A percentile compares a stretch with the other conserved stretches of the same genome.
Evolutionary conservation across 768 basidiomycete species (phyloP).

Genomic region (Suillus clintonianus): DNA sequence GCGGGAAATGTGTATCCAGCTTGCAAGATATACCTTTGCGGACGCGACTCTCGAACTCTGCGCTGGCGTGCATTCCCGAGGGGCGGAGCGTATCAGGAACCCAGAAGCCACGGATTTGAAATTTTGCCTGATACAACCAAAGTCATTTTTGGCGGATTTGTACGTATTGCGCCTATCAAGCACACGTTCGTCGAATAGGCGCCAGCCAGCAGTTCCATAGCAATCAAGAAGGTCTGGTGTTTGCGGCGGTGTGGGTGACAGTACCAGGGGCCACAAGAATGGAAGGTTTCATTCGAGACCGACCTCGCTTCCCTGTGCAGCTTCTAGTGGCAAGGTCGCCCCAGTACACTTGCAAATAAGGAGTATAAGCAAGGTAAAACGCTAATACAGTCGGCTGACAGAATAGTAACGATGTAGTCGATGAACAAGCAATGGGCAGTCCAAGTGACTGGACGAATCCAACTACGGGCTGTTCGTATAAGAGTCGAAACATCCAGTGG

Average conservation of each 20-base stretch:
- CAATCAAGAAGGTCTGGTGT: background rate
- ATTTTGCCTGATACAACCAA: background rate
- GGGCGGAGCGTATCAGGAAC: background rate
- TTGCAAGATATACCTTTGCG: background rate
- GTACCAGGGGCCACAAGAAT: background rate
- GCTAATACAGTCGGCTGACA: background rate
- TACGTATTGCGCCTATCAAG: too few species aligned
- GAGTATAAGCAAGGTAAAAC: background rate
- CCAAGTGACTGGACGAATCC: background rate
- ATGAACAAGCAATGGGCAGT: too few species aligned
- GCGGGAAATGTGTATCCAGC: background rate
- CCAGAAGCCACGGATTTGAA: background rate
- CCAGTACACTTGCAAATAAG: background rate
- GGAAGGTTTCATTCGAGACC: background rate
- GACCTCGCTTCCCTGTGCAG: background rate
- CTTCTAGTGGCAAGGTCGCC: background rate
- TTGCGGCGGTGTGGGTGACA: background rate
- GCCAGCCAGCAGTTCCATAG: background rate
- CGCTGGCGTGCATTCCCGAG: background rate
- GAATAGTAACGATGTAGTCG: background rate
- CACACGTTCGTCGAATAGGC: background rate
- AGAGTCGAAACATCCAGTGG: background rate
- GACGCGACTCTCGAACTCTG: background rate
- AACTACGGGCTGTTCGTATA: background rate
- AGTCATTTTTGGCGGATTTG: background rate